phyloP scores from a whole-genome alignment of 169 alveolate genomes.

The Cryptosporidium tyzzeri region DNA sequence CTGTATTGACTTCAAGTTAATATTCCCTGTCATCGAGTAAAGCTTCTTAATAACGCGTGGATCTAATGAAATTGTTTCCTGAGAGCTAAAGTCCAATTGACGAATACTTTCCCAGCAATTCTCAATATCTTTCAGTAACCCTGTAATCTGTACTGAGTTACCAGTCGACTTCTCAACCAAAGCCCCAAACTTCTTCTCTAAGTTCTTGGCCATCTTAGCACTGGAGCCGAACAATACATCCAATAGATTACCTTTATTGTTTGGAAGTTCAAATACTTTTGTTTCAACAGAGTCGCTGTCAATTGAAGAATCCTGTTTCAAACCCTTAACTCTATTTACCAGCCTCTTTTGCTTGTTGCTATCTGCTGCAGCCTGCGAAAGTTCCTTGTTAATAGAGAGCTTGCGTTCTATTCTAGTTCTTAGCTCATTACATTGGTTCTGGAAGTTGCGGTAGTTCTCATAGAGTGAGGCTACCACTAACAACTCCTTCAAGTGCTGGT shows the following conservation, averaged over 20 bases:
- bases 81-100: constrained; percentile 47
- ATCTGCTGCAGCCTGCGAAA: constrained; percentile 38
- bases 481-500: constrained; percentile 51
- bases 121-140: constrained; percentile 29
- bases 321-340: constrained; percentile 43
- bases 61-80: constrained; percentile 23
- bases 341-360: constrained; percentile 48
- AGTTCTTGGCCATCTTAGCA: constrained; percentile 44
- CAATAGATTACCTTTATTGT: constrained; percentile 57
- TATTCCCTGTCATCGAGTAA: constrained; percentile 21
- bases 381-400: constrained; percentile 8
- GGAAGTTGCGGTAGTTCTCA: constrained; percentile 66
- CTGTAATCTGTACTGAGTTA: constrained; percentile 60
- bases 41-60: constrained; percentile 59
- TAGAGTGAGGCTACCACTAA: constrained; percentile 52
- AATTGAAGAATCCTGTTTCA: constrained; percentile 46
- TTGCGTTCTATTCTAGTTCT: constrained; percentile 29
- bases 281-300: constrained; percentile 17
- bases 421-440: constrained; percentile 39
- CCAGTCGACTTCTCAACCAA: constrained; percentile 54
- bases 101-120: constrained; percentile 51
- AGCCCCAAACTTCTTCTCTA: constrained; percentile 60
- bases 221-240: constrained; percentile 63
- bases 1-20: constrained; percentile 56
- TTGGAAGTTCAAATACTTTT: constrained; percentile 67